phyloP scores from a whole-genome alignment of 1,284 basidiomycete species.

The Pyrrhoderma noxium region DNA sequence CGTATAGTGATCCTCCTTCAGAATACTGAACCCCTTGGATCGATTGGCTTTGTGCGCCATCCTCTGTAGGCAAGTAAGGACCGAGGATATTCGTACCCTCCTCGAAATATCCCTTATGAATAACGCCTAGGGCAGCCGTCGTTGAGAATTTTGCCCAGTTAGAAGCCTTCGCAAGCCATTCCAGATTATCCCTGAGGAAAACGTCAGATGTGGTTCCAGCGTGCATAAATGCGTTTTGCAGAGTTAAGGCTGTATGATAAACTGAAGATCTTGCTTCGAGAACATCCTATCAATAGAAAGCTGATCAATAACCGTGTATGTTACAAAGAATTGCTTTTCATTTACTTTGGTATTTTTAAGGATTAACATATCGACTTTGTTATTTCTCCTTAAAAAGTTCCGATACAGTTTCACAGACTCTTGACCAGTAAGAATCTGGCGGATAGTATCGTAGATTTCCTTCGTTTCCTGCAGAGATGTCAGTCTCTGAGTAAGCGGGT shows the following conservation, averaged over 20 bases:
- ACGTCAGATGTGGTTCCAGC: constrained; percentile 90
- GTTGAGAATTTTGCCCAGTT: constrained; percentile 99
- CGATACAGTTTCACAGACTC: constrained; percentile 88
- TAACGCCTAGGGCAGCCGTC: constrained; percentile 90
- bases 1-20: constrained; percentile 90
- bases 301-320: background rate
- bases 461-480: constrained; percentile 43
- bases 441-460: constrained; percentile 61
- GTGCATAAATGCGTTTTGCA: constrained; percentile 95
- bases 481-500: constrained; percentile 16
- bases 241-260: constrained; percentile 90
- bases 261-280: constrained; percentile 93
- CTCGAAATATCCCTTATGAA: constrained; percentile 92
- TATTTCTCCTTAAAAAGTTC: constrained; percentile 91
- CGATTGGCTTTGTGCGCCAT: constrained; percentile 56
- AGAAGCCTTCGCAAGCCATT: constrained; percentile 87
- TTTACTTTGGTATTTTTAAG: constrained; percentile 84
- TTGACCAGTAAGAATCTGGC: constrained; percentile 79
- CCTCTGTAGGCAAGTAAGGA: constrained; percentile 80
- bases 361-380: constrained; percentile 85
- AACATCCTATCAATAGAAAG: constrained; percentile 50
- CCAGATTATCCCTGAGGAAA: constrained; percentile 90
- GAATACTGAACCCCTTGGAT: constrained; percentile 75
- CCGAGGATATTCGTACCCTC: constrained; percentile 88
- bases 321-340: background rate